phyloP scores from a whole-genome alignment of 1,139 yeast genomes.

The Yamadazyma dendronema region DNA sequence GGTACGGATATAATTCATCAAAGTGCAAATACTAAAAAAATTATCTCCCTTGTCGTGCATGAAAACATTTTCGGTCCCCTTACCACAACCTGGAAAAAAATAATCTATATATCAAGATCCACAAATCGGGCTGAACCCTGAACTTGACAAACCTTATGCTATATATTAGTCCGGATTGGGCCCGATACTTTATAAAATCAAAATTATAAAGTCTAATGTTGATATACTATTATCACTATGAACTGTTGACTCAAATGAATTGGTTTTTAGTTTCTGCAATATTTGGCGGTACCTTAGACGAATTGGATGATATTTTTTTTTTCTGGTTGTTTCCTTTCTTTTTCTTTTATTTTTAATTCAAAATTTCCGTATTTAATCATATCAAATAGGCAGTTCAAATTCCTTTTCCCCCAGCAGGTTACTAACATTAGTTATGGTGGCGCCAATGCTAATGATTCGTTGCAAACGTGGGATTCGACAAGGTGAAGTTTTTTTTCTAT shows the following conservation, averaged over 20 bases:
- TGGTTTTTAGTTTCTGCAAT: background rate
- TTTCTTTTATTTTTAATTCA: too few relatives aligned
- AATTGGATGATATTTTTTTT: background rate
- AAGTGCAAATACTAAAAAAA: background rate
- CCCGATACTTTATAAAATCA: background rate
- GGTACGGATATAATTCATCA: constrained; percentile 5
- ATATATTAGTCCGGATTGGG: background rate
- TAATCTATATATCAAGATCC: background rate
- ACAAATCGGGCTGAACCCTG: background rate
- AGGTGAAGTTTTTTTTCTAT: too few relatives aligned
- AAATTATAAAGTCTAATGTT: too few relatives aligned
- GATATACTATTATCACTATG: too few relatives aligned
- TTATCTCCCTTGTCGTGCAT: constrained; percentile 2
- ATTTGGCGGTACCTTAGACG: constrained; percentile 4
- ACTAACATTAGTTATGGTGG: too few relatives aligned
- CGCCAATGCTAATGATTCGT: too few relatives aligned
- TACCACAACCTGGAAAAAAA: background rate
- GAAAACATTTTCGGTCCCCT: constrained; percentile 2
- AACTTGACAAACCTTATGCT: background rate
- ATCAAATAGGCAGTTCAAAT: too few relatives aligned
- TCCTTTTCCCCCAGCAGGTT: too few relatives aligned
- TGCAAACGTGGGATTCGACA: too few relatives aligned
- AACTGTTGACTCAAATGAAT: too few relatives aligned
- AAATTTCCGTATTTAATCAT: too few relatives aligned
- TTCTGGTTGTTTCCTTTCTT: background rate